These are phyloP conservation scores for Trifolium fragiferum DNA, from an alignment of 306 rosid species.

Conservation along the genomic window DNA sequence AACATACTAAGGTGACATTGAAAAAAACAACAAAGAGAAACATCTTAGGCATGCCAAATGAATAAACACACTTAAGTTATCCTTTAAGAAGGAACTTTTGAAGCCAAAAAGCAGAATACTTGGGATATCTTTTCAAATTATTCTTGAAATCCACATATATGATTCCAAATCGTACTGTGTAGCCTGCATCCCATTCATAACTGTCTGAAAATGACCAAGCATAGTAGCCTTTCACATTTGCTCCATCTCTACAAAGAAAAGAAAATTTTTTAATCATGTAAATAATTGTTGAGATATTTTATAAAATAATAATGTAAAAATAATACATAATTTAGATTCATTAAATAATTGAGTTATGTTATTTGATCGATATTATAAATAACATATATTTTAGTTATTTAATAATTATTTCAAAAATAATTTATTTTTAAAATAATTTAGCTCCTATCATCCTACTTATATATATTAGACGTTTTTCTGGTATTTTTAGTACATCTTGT, in stretches of 20 bases:
- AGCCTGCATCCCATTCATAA: constrained; percentile 67
- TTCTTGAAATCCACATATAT: constrained; percentile 49
- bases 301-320: not conserved
- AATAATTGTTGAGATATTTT: not conserved
- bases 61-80: not conserved
- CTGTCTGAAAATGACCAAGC: constrained; percentile 61
- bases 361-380: too few relatives aligned
- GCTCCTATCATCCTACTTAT: too few relatives aligned
- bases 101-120: constrained; percentile 64
- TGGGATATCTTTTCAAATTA: constrained; percentile 51
- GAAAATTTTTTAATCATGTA: not conserved
- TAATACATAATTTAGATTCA: too few relatives aligned
- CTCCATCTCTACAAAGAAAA: constrained; percentile 48
- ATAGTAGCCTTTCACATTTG: constrained; percentile 50
- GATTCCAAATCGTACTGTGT: constrained; percentile 59
- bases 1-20: not conserved
- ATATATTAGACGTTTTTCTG: too few relatives aligned
- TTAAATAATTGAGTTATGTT: too few relatives aligned
- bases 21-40: too few relatives aligned
- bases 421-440: too few relatives aligned
- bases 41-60: constrained; percentile 3
- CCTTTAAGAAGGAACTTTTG: constrained; percentile 47
- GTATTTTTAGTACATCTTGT: too few relatives aligned
- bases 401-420: too few relatives aligned
- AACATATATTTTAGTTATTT: too few relatives aligned